Base-by-base conservation (phyloP, 805 yeast species). In the Saccharomycopsis oosterbeekiorum region DNA sequence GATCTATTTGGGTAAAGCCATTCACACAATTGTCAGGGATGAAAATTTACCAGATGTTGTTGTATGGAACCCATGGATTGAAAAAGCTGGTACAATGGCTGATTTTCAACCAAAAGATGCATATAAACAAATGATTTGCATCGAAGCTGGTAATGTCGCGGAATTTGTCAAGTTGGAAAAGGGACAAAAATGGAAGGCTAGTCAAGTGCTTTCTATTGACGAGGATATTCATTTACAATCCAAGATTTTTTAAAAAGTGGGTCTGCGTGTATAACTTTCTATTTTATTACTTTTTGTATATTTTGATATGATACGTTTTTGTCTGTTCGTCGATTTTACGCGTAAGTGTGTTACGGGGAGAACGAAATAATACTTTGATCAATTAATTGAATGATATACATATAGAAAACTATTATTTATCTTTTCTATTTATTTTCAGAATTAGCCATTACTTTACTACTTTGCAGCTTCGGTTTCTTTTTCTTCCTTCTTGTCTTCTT, bases 61-160 rank as follows among this genome's bases (percentile, higher is more conserved):
- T 57, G 97, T 94, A 60, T 94, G 99, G 99, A 94, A 94, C 73
- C 99, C 99, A 42, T 94, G 98, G 99, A 77, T 82, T 66, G 80
- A 86, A 61, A 89, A 88, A 72, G 82, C 94, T n/a, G 77, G 75
- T 26, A 85, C 86, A 1, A 89, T 94, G 93, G 85, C 78, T 51
- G 99, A 94, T 74, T 94, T 93, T 69, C 81, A 79, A 67, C 99
- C 98, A 58, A 89, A 88, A 71, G 73, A 74, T 59, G 98, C 97
- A 5, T 94, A 78, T 76, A 79, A 84, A 66, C 78, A 85, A 55
- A 93, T 94, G 98, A 83, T 94, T 62, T 94, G 99, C 75, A 81
- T 94, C 61, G 99, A 94, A 74, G 96, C 97, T 1, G 99, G 99
- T 53, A 79, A 85, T 67, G 98, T 94, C 47, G 79, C 82, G 62